Conservation (phyloP, 2,329 filamentous ascomycete genomes). For the Tolypocladium inflatum region DNA sequence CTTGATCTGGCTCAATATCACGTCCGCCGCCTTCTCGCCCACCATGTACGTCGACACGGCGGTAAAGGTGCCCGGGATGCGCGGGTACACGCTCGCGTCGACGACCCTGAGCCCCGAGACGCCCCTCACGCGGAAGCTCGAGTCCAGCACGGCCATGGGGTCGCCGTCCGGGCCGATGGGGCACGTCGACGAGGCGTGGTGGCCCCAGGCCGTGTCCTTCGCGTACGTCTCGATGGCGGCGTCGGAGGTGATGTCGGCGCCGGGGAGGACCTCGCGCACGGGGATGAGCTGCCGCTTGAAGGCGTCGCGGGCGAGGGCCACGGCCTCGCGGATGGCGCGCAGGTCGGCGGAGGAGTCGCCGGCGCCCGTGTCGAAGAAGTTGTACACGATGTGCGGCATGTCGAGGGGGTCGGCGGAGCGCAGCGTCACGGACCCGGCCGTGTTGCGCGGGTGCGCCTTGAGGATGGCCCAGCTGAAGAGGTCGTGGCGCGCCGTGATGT, state of each 20-base stretch:
- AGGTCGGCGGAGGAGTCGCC: conserved; percentile 37
- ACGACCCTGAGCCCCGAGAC: conserved; percentile 45
- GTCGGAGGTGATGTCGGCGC: conserved; percentile 24
- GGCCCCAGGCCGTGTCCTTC: conserved; percentile 41
- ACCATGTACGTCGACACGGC: conserved; percentile 43
- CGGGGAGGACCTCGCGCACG: conserved; percentile 20
- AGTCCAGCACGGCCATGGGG: conserved; percentile 44
- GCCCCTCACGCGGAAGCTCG: conserved; percentile 43
- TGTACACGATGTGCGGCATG: conserved; percentile 52
- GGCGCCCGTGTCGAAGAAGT: conserved; percentile 45
- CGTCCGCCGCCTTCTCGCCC: conserved; percentile 41
- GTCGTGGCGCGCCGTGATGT: conserved; percentile 16
- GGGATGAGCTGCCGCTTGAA: conserved; percentile 8
- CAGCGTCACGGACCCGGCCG: conserved; percentile 51
- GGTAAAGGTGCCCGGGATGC: conserved; percentile 38
- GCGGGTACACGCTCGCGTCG: conserved; percentile 45
- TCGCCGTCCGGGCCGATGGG: conserved; percentile 45
- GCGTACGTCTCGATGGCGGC: conserved; percentile 35
- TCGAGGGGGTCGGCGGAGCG: conserved; percentile 53
- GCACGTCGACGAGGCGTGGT: conserved; percentile 47
- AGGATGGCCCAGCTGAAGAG: conserved; percentile 31
- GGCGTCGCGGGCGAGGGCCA: conserved; percentile 40
- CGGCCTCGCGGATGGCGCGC: conserved; percentile 45
- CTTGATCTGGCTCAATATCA: conserved; percentile 5
- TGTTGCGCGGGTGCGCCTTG: conserved; percentile 54